Evolutionary conservation across 768 basidiomycete species (phyloP).

Genomic region (Macrolepiota fuliginosa): DNA sequence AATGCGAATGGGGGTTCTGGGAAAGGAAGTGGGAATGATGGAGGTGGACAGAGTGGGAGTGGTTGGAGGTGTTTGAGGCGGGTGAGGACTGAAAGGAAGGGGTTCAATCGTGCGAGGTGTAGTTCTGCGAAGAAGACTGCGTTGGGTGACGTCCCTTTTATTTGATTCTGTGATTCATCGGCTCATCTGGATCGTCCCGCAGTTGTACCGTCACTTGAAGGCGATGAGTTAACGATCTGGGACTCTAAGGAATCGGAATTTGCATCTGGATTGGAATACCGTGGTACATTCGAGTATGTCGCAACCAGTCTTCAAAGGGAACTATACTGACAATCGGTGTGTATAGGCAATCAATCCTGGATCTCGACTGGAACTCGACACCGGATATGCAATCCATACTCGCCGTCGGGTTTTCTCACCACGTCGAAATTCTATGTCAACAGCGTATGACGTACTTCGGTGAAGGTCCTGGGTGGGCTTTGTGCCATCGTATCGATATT

Average conservation of each 20-base stretch:
- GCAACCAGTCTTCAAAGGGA: not conserved
- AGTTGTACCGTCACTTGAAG: slow-evolving; percentile 63
- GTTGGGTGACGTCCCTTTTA: slow-evolving; percentile 48
- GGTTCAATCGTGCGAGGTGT: slow-evolving; percentile 72
- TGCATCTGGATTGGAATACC: slow-evolving; percentile 83
- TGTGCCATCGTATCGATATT: slow-evolving; percentile 69
- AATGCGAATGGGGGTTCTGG: not conserved
- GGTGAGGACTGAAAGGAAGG: slow-evolving; percentile 67
- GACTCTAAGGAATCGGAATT: slow-evolving; percentile 95
- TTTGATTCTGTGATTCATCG: slow-evolving; percentile 10
- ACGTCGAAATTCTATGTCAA: slow-evolving; percentile 85
- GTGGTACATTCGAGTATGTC: slow-evolving; percentile 55
- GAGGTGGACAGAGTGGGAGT: slow-evolving; percentile 10
- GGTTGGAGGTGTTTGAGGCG: slow-evolving; percentile 70
- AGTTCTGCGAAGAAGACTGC: slow-evolving; percentile 93
- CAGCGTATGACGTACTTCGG: slow-evolving; percentile 92
- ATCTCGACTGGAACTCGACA: slow-evolving; percentile 93
- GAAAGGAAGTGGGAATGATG: not conserved
- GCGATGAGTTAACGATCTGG: slow-evolving; percentile 91
- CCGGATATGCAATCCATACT: slow-evolving; percentile 88
- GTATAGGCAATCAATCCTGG: slow-evolving; percentile 60
- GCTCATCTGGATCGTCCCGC: not conserved
- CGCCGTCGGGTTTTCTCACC: slow-evolving; percentile 81
- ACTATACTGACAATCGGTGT: not conserved
- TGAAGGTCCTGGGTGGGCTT: slow-evolving; percentile 74